Base-by-base conservation (phyloP, 73 alveolate genomes). In the Paraurostyla sp. region DNA sequence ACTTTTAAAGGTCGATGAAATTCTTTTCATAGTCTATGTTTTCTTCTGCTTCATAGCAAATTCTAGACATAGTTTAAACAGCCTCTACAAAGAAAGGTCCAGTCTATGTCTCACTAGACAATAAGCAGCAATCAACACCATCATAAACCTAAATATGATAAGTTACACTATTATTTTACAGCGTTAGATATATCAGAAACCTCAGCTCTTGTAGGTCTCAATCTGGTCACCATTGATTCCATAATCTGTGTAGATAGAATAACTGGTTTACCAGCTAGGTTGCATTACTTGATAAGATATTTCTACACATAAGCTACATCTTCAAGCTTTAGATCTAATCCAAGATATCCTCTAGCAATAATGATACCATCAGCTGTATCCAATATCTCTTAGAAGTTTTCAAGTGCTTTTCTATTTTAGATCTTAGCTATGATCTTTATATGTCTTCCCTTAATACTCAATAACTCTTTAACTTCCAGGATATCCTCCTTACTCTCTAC, bases 121-220 rank as follows among this genome's bases (percentile, higher is more conserved):
- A 86, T n/a, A 85, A 13, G 16, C 91, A 65, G 52, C 93, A 89
- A 49, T 91, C 96, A 40, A 80, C 58, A 58, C 96, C 96, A 27
- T 91, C 92, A 73, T 43, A 80, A n/a, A n/a, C n/a, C n/a, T n/a
- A n/a, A n/a, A n/a, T n/a, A n/a, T n/a, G n/a, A 46, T 46, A 36
- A 6, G 7, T 54, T 20, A 20, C 82, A 49, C 29, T 43, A 49
- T 6, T 49, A 27, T n/a, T n/a, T n/a, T 38, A 91, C 90, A 32
- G 96, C 96, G 57, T 91, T 91, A 23, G 91, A 76, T 15, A 91
- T 83, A 57, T 91, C 96, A 1, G 91, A 40, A 0, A 91, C 96
- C 50, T 91, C 96, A 9, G 96, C 92, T 32, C 96, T 52, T 0
- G 96, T 91, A 0, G 96, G 96, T 83, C 90, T 60, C 49, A 91